Base-by-base conservation (phyloP, 139 green algal genomes). In the Tetraselmis striata region DNA sequence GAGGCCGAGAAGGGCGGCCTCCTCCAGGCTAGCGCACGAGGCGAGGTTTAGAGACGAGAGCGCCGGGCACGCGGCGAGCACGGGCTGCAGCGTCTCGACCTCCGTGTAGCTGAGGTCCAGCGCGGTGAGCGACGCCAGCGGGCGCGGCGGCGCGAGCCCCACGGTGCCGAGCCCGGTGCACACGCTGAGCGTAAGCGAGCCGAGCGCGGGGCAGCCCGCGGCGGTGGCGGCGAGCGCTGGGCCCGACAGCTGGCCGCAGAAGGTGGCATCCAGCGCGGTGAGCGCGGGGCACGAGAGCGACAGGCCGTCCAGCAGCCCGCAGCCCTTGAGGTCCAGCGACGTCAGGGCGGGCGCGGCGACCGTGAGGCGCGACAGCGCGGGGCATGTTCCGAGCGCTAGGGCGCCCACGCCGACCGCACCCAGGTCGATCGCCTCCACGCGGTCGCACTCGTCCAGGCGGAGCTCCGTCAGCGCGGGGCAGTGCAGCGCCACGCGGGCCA, bases 91-190 rank as follows among this genome's bases (percentile, higher is more conserved):
- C 28, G 80, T 79, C 82, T 82, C 28, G 24, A 88, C 32, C 30
- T 84, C 83, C 0, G 83, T 91, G 83, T 93, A 93, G 26, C 85
- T 89, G 0, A 93, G 85, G 82, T 93, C 90, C 23, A 93, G 89
- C 24, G 83, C 23, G 2, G 29, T 76, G 5, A 93, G 86, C 0
- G 67, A 18, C 1, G 28, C 5, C 29, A 93, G 85, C 0, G 22
- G 23, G 1, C 32, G 29, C 26, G 93, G 83, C 25, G 82, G 77
- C 1, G 30, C 1, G 30, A 91, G 82, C 18, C 83, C 88, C 0
- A 18, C 58, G 23, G 77, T 80, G 27, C 79, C 80, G 29, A 92
- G 76, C 5, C 78, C 75, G 59, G 75, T 59, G 85, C 84, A 89
- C 11, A 83, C 80, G 18, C 45, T 77, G 58, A 89, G 80, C 32